These are phyloP conservation scores for Hypoxylon rubiginosum DNA, from an alignment of 2,329 filamentous ascomycete genomes.

Conservation along the genomic window DNA sequence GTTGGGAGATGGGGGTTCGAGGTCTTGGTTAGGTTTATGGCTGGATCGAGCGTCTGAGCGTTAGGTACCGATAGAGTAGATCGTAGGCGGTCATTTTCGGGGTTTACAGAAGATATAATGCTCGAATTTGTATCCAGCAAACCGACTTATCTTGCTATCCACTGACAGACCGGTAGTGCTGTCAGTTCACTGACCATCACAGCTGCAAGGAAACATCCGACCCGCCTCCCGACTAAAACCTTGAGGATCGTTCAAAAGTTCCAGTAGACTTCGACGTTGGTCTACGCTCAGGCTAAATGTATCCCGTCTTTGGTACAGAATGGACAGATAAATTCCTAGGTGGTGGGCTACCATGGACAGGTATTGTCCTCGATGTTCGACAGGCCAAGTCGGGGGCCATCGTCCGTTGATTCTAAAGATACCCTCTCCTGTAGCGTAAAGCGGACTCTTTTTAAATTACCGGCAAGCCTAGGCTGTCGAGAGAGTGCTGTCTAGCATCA, in stretches of 20 bases:
- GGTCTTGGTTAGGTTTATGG: not conserved
- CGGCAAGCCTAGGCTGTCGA: not conserved
- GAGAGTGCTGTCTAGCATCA: no score
- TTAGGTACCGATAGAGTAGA: not conserved
- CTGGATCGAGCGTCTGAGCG: not conserved
- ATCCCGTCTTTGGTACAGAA: not conserved
- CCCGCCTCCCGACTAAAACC: conserved; percentile 1
- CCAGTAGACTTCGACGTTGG: not conserved
- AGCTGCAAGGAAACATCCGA: conserved; percentile 1
- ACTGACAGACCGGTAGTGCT: not conserved
- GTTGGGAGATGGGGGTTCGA: no score
- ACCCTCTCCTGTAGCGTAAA: not conserved
- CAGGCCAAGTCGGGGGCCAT: conserved; percentile 5
- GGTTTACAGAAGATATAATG: not conserved
- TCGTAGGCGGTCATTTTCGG: not conserved
- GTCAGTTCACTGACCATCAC: not conserved
- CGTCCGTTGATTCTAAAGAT: conserved; percentile 5
- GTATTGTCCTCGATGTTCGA: not conserved
- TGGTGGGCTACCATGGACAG: not conserved
- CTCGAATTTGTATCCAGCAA: conserved; percentile 9
- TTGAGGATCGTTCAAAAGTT: conserved; percentile 1
- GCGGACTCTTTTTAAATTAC: conserved; percentile 5
- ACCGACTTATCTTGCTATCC: not conserved
- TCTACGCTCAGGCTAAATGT: conserved; percentile 22
- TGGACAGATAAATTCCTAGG: conserved; percentile 3